phyloP scores from a whole-genome alignment of 1,284 basidiomycete genomes.

The Chalciporus sp. region DNA sequence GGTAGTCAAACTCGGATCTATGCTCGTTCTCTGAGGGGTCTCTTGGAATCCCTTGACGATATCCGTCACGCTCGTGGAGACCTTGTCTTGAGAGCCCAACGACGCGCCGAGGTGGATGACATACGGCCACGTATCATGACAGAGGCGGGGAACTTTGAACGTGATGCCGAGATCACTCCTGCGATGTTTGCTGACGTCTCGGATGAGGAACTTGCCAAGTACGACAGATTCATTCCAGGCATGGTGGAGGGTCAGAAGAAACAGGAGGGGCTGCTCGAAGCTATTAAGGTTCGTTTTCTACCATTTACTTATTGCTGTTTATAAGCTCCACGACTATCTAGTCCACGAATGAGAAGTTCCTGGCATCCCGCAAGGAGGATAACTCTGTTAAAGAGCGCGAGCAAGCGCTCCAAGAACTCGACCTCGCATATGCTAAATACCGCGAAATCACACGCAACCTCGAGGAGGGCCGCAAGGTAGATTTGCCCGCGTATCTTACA shows the following conservation, averaged over 20 bases:
- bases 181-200: slow-evolving; percentile 86
- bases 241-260: slow-evolving; percentile 61
- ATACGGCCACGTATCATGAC: slow-evolving; percentile 72
- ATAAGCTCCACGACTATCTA: slow-evolving; percentile 32
- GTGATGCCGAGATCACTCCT: slow-evolving; percentile 74
- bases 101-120: slow-evolving; percentile 73
- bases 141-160: slow-evolving; percentile 64
- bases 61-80: slow-evolving; percentile 63
- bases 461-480: slow-evolving; percentile 85
- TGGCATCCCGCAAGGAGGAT: slow-evolving; percentile 81
- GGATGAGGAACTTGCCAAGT: slow-evolving; percentile 81
- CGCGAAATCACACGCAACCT: slow-evolving; percentile 84
- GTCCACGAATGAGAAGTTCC: slow-evolving; percentile 76
- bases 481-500: slow-evolving; percentile 5
- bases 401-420: slow-evolving; percentile 83
- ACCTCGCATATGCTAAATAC: slow-evolving; percentile 88
- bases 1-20: slow-evolving; percentile 53
- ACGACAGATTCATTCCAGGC: slow-evolving; percentile 71
- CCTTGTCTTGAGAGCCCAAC: slow-evolving; percentile 67
- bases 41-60: slow-evolving; percentile 83
- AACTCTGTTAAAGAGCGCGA: slow-evolving; percentile 82
- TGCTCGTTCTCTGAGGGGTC: slow-evolving; percentile 74
- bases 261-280: slow-evolving; percentile 68
- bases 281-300: slow-evolving; percentile 60
- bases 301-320: background rate